A percentile compares a stretch with the other conserved stretches of the same genome.
Evolutionary conservation across 805 yeast genomes (phyloP).

Genomic region (Starmerella stellata): DNA sequence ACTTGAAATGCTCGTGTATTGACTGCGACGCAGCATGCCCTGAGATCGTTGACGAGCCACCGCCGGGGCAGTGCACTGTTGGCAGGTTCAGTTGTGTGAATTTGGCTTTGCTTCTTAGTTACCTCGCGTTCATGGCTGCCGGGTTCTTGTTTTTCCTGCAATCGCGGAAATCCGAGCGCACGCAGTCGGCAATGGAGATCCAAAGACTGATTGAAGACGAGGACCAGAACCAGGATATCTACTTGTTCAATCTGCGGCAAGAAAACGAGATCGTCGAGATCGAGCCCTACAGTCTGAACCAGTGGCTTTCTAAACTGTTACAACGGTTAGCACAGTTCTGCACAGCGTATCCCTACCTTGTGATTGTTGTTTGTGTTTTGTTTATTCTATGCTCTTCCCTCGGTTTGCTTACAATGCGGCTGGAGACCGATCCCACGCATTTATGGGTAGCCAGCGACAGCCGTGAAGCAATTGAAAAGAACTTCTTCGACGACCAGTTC

Average conservation of each 20-base stretch:
- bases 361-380: constrained; percentile 29
- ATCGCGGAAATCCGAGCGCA: constrained; percentile 5
- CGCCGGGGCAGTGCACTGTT: constrained; percentile 33
- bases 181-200: constrained; percentile 8
- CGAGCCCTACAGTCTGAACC: constrained; percentile 32
- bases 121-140: constrained; percentile 5
- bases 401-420: constrained; percentile 34
- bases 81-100: constrained; percentile 60
- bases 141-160: constrained; percentile 5
- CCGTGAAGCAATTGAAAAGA: constrained; percentile 47
- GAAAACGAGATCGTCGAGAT: constrained; percentile 1
- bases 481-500: constrained; percentile 55
- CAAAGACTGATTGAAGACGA: constrained; percentile 27
- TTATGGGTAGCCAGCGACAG: constrained; percentile 79
- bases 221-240: constrained; percentile 17
- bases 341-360: constrained; percentile 39
- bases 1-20: constrained; percentile 51
- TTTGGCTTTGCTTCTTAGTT: constrained; percentile 37
- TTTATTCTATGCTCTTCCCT: constrained; percentile 32
- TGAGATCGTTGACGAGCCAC: constrained; percentile 23
- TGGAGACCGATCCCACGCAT: constrained; percentile 66
- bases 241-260: constrained; percentile 9
- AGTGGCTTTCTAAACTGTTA: constrained; percentile 32
- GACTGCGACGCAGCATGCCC: constrained; percentile 82
- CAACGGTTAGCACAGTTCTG: constrained; percentile 39